Percentiles rank a stretch among this genome's conserved stretches.
Evolutionary conservation across 306 rosid species (phyloP).

Genomic region (Quercus glauca): DNA sequence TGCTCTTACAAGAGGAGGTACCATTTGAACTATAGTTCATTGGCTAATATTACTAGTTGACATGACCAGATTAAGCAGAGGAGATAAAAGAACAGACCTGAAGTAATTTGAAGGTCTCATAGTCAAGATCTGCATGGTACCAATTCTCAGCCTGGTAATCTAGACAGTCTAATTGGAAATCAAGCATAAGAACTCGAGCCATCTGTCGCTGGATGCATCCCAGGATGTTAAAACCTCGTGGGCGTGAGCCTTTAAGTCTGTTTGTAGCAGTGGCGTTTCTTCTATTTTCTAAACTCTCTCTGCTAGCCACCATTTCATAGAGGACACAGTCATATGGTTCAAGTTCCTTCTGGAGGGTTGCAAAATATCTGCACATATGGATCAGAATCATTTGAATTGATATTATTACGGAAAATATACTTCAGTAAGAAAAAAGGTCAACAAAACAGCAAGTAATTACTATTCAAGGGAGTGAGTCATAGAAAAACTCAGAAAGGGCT

Average conservation of each 20-base stretch:
- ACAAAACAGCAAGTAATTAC: neutral
- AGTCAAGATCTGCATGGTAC: slow-evolving; percentile 97
- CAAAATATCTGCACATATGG: slow-evolving; percentile 66
- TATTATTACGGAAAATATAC: neutral
- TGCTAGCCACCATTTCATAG: slow-evolving; percentile 95
- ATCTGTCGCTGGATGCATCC: slow-evolving; percentile 94
- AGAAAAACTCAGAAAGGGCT: neutral
- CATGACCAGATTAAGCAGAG: slow-evolving; percentile 9
- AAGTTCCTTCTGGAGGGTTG: slow-evolving; percentile 78
- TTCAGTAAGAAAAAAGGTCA: neutral
- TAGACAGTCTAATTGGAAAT: slow-evolving; percentile 87
- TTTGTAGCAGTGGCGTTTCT: slow-evolving; percentile 41
- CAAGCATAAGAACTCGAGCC: slow-evolving; percentile 78
- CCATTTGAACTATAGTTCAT: too few species aligned
- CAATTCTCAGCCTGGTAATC: slow-evolving; percentile 70
- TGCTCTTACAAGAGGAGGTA: too few species aligned
- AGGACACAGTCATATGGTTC: slow-evolving; percentile 85
- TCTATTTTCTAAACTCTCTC: slow-evolving; percentile 73
- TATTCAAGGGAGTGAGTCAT: neutral
- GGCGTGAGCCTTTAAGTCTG: slow-evolving; percentile 49
- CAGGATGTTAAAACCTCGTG: slow-evolving; percentile 69
- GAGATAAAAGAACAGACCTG: slow-evolving; percentile 52
- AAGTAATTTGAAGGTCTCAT: slow-evolving; percentile 80
- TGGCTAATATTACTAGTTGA: neutral
- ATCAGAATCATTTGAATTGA: slow-evolving; percentile 6